Evolutionary conservation across 805 yeast genomes (phyloP), one percentile per base, ranked within the genome.

Genomic region (Cyberlindnera japonica): DNA sequence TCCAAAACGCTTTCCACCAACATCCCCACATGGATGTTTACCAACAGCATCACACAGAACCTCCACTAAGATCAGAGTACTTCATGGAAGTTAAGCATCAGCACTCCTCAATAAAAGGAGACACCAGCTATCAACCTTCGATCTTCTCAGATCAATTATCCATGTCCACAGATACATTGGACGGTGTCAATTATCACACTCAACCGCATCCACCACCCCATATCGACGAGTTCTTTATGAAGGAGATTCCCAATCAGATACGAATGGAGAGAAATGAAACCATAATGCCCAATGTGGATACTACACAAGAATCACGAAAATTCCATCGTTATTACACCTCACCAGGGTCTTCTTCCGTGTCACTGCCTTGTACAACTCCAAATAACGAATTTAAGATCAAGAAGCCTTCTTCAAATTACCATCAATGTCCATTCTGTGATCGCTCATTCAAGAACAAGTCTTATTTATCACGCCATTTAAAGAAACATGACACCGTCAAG

Each of bases 401-500:
- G 24, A 41, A 41, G 16, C 38, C 33, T 16, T 26, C 23, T 2
- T 22, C 38, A 13, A 36, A 16, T 3, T 50, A 51, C 15, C 58
- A 56, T 53, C 57, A 58, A 41, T 86, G 95, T 64, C 74, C 79
- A 7, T 72, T 75, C 47, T 87, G 95, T 63, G 71, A 72, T 35
- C 79, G 93, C 2, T 70, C 69, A 32, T 87, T 87, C 65, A 74
- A 79, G 46, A 81, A 85, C 37, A 81, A 81, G 57, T 91, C 95
- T 6, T 87, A 87, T 58, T 68, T 86, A 43, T 83, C 95, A 0
- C 76, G 95, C 47, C 95, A 87, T 61, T 61, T 83, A 63, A 83
- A 85, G 65, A 86, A 86, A 58, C 95, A 86, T 57, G 81, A 80
- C n/a, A 64, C 72, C 6, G 69, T 72, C 25, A 86, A 85, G 64